A percentile compares a stretch with the other conserved stretches of the same genome.
These are phyloP conservation scores for Colletotrichum noveboracense DNA, from an alignment of 2,329 filamentous ascomycete genomes.

Conservation along the genomic window DNA sequence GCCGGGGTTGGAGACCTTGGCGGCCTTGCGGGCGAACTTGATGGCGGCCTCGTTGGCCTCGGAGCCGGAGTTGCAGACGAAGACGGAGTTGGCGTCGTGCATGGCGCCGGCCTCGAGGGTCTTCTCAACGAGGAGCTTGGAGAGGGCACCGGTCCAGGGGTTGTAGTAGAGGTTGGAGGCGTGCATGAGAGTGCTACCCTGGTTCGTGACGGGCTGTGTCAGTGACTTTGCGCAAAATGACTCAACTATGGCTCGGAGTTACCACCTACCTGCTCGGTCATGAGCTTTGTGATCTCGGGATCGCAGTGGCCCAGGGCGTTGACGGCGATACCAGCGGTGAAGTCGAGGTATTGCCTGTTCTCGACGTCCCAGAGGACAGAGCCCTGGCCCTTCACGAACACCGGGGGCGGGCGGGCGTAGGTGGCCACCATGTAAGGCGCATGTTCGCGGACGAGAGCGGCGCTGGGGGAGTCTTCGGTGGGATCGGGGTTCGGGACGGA, in stretches of 20 bases:
- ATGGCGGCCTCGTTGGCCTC: conserved; percentile 98
- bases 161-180: conserved; percentile 98
- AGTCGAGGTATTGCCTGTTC: conserved; percentile 88
- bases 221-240: neutral
- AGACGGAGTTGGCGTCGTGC: conserved; percentile 79
- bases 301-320: conserved; percentile 93
- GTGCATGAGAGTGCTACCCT: conserved; percentile 81
- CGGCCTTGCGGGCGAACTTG: conserved; percentile 94
- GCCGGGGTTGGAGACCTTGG: conserved; percentile 74
- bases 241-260: conserved; percentile 11
- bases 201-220: neutral
- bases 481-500: conserved; percentile 73
- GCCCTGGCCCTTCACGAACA: conserved; percentile 88
- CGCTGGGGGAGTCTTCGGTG: conserved; percentile 73
- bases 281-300: conserved; percentile 73
- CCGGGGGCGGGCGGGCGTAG: conserved; percentile 86
- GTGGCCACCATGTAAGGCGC: conserved; percentile 94
- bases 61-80: conserved; percentile 94
- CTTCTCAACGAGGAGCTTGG: conserved; percentile 81
- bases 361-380: conserved; percentile 91
- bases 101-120: conserved; percentile 83
- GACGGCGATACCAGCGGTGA: conserved; percentile 95
- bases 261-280: conserved; percentile 73
- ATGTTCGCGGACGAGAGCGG: conserved; percentile 75
- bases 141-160: conserved; percentile 90